Conservation (phyloP, 2,329 filamentous ascomycete genomes). For the Sordariomycetes sp. region DNA sequence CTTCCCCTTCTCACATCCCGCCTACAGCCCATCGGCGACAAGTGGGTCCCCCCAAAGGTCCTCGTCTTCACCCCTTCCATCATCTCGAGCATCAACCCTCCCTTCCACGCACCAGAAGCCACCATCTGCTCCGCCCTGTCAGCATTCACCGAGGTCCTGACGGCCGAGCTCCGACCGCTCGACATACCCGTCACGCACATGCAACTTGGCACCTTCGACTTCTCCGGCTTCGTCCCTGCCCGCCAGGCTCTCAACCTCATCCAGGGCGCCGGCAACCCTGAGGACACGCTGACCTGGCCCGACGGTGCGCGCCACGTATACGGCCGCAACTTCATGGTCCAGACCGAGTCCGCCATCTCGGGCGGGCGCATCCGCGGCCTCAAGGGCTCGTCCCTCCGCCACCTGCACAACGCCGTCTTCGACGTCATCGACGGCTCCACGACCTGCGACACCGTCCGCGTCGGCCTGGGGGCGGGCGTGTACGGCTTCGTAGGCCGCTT, state of each 20-base stretch:
- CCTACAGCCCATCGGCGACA: constrained; percentile 41
- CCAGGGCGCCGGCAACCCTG: constrained; percentile 20
- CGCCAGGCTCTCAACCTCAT: constrained; percentile 19
- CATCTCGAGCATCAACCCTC: constrained; percentile 68
- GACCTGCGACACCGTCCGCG: constrained; percentile 56
- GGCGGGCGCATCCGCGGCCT: constrained; percentile 48
- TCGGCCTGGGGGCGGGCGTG: constrained; percentile 74
- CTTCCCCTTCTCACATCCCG: constrained; percentile 65
- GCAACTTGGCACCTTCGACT: constrained; percentile 86
- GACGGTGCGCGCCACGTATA: constrained; percentile 51
- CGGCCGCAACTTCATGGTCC: constrained; percentile 49
- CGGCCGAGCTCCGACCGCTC: constrained; percentile 68
- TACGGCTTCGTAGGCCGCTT: constrained; percentile 82
- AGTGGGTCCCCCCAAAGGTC: constrained; percentile 53
- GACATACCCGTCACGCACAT: constrained; percentile 76
- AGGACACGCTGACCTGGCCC: constrained; percentile 52
- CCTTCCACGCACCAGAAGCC: constrained; percentile 79
- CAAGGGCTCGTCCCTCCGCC: constrained; percentile 63
- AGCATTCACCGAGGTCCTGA: constrained; percentile 73
- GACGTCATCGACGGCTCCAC: constrained; percentile 69
- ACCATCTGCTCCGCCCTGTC: constrained; percentile 80
- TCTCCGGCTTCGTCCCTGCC: constrained; percentile 53
- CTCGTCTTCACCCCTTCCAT: constrained; percentile 73
- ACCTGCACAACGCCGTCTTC: constrained; percentile 81
- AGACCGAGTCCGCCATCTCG: constrained; percentile 45